phyloP scores from a whole-genome alignment of 768 basidiomycete species.

The Boletus reticulatus region DNA sequence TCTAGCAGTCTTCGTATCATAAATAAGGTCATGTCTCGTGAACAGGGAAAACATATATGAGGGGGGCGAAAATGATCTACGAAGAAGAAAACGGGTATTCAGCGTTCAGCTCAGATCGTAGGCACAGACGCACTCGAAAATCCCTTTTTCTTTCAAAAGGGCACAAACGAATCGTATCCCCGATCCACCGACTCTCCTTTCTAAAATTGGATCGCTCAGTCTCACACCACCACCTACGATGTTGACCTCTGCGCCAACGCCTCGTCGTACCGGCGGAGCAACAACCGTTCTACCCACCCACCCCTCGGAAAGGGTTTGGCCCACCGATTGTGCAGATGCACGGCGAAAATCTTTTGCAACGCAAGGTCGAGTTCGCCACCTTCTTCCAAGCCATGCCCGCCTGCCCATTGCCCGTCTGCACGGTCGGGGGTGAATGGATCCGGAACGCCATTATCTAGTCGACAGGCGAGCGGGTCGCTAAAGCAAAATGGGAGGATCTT shows the following conservation, averaged over 20 bases:
- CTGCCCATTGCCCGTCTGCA: conserved; percentile 58
- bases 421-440: conserved; percentile 76
- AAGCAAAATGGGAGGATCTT: conserved; percentile 95
- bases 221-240: background rate
- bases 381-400: conserved; percentile 48
- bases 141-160: too few relatives aligned
- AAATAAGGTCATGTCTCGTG: too few relatives aligned
- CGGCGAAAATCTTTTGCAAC: conserved; percentile 73
- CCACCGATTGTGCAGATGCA: conserved; percentile 98
- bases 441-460: conserved; percentile 87
- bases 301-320: conserved; percentile 73
- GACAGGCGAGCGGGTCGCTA: conserved; percentile 85
- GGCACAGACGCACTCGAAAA: too few relatives aligned
- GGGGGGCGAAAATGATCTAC: too few relatives aligned
- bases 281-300: conserved; percentile 85
- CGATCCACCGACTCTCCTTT: too few relatives aligned
- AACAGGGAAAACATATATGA: too few relatives aligned
- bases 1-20: too few relatives aligned
- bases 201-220: too few relatives aligned
- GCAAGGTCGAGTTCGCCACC: conserved; percentile 62
- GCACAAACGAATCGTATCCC: too few relatives aligned
- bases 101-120: too few relatives aligned
- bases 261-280: conserved; percentile 62
- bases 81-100: too few relatives aligned
- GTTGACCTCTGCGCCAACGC: conserved; percentile 13